A percentile compares a stretch with the other conserved stretches of the same genome.
Conservation (phyloP, 306 rosid species). For the Quercus dentata region DNA sequence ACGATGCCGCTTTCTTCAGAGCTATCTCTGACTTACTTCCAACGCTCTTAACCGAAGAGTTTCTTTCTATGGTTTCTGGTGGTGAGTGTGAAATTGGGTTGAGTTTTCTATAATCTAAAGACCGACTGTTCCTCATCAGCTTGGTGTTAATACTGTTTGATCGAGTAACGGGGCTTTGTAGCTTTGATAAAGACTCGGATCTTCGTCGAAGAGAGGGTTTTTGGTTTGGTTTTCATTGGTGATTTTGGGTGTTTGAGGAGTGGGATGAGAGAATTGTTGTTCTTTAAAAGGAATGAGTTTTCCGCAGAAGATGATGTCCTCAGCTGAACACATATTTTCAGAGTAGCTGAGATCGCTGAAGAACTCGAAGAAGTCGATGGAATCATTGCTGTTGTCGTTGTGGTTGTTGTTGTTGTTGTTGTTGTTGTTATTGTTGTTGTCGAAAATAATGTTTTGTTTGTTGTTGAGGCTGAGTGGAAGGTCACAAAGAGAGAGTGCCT, state of each 20-base stretch:
- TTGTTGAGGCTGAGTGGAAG: conserved; percentile 16
- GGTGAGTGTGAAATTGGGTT: conserved; percentile 11
- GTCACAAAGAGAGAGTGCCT: conserved; percentile 31
- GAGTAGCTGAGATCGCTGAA: conserved; percentile 16
- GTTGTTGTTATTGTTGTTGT: not conserved
- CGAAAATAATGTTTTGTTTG: not conserved
- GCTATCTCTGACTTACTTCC: conserved; percentile 1
- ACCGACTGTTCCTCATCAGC: conserved; percentile 28
- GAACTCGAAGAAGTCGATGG: conserved; percentile 35
- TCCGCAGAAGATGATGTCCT: conserved; percentile 44
- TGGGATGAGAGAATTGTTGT: not conserved
- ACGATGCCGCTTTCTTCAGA: not conserved
- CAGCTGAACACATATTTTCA: conserved; percentile 23
- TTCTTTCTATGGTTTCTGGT: conserved; percentile 17
- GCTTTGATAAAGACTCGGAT: conserved; percentile 33
- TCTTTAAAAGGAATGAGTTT: conserved; percentile 30
- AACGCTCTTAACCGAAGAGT: conserved; percentile 16
- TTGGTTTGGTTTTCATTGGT: not conserved
- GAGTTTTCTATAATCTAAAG: conserved; percentile 35
- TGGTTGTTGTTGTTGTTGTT: not conserved
- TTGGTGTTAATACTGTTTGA: conserved; percentile 20
- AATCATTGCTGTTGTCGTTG: conserved; percentile 21
- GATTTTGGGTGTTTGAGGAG: not conserved
- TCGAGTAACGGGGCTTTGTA: conserved; percentile 26
- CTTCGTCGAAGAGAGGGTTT: conserved; percentile 16